These are phyloP conservation scores for Gonium pectorale DNA, from an alignment of 139 green algal species.

Conservation along the genomic window DNA sequence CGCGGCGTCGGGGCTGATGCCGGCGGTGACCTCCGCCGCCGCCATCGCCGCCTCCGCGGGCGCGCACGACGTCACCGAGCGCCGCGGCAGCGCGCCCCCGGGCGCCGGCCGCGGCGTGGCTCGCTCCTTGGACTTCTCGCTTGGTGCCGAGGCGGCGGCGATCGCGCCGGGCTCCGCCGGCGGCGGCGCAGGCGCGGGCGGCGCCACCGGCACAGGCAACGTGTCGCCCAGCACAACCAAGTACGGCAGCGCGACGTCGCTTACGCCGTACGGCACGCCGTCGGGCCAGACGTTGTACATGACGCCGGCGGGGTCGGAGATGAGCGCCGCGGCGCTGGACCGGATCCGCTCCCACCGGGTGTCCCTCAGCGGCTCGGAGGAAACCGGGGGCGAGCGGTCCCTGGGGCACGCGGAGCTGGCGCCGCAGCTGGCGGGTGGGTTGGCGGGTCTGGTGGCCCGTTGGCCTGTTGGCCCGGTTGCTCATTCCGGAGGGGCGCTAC, in stretches of 20 bases:
- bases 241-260: conserved; percentile 21
- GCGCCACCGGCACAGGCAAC: neutral
- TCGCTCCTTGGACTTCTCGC: neutral
- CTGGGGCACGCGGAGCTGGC: too few species aligned
- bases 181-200: neutral
- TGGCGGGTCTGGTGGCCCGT: too few species aligned
- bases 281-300: too few species aligned
- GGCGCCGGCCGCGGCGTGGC: neutral
- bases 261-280: neutral
- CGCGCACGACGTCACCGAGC: too few species aligned
- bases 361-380: neutral
- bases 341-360: neutral
- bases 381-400: too few species aligned
- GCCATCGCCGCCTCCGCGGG: neutral
- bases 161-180: neutral
- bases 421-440: too few species aligned
- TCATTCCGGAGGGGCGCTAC: too few species aligned
- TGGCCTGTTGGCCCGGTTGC: too few species aligned
- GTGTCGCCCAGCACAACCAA: neutral
- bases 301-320: neutral
- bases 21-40: neutral
- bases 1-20: too few species aligned
- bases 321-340: neutral
- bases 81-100: neutral
- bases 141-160: neutral